A percentile compares a stretch with the other conserved stretches of the same genome.
These are phyloP conservation scores for Blastobotrys proliferans DNA, from an alignment of 1,139 yeast species.

Conservation along the genomic window DNA sequence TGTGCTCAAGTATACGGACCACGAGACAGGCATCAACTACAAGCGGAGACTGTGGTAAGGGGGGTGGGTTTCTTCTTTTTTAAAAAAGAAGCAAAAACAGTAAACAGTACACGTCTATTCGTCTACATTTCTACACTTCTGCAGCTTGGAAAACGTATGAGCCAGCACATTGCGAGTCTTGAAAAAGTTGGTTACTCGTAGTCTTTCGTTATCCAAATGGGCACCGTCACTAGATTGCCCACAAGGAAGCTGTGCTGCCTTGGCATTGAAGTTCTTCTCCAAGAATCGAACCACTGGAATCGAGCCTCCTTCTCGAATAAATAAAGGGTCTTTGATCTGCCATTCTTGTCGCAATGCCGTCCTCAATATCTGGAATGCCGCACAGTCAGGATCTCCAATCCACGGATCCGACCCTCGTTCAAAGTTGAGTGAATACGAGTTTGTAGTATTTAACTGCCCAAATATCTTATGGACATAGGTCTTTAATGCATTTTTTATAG, in stretches of 20 bases:
- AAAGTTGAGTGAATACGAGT: constrained; percentile 54
- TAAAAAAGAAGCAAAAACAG: neutral
- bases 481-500: constrained; percentile 50
- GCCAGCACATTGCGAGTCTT: constrained; percentile 63
- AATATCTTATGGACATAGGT: constrained; percentile 47
- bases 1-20: constrained; percentile 4
- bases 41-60: constrained; percentile 13
- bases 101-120: neutral
- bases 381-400: constrained; percentile 81
- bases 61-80: neutral
- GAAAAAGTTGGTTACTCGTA: constrained; percentile 72
- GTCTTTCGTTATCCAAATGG: constrained; percentile 81
- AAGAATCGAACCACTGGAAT: constrained; percentile 85
- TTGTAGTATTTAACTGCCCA: constrained; percentile 49
- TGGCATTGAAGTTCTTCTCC: constrained; percentile 74
- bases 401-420: constrained; percentile 92
- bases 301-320: constrained; percentile 94
- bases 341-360: constrained; percentile 59
- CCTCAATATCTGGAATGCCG: constrained; percentile 62
- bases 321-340: constrained; percentile 67
- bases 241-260: constrained; percentile 94
- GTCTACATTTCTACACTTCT: too few relatives aligned
- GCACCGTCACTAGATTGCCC: constrained; percentile 96
- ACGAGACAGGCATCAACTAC: neutral
- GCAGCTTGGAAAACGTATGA: constrained; percentile 16